phyloP scores from a whole-genome alignment of 257 asterid species.

The Mitragyna speciosa region DNA sequence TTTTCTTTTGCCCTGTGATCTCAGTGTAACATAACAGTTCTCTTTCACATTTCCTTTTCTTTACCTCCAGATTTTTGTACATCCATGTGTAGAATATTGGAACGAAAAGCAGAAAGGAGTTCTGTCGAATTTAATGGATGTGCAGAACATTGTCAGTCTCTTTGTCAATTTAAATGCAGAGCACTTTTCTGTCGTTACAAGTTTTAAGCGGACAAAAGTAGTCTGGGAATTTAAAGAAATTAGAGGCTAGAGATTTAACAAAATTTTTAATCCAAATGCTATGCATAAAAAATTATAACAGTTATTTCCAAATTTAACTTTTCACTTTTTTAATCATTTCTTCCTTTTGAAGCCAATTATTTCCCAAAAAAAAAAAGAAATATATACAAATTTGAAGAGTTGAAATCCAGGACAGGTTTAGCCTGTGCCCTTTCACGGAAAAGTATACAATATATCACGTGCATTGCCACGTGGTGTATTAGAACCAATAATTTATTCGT shows the following conservation, averaged over 20 bases:
- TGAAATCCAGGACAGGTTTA: slow-evolving; percentile 10
- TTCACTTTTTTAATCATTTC: not conserved
- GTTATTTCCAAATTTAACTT: not conserved
- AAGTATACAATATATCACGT: too few relatives aligned
- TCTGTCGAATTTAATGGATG: not conserved
- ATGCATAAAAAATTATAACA: too few relatives aligned
- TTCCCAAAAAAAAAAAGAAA: not conserved
- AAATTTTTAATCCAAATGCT: too few relatives aligned
- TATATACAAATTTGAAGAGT: not conserved
- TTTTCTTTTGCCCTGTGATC: slow-evolving; percentile 18
- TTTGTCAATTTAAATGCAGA: too few relatives aligned
- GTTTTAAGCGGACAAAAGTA: not conserved
- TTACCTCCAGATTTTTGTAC: slow-evolving; percentile 16
- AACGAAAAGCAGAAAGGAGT: slow-evolving; percentile 1
- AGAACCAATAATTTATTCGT: too few relatives aligned
- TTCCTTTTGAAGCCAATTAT: not conserved
- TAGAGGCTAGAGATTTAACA: too few relatives aligned
- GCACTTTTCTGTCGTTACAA: not conserved
- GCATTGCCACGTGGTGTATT: too few relatives aligned
- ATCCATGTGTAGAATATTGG: slow-evolving; percentile 24
- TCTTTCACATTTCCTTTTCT: slow-evolving; percentile 9
- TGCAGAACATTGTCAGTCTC: not conserved
- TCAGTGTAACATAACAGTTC: slow-evolving; percentile 24
- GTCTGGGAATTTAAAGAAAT: too few relatives aligned
- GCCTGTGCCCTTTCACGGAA: too few relatives aligned